These are phyloP conservation scores for Torulaspora quercuum DNA, from an alignment of 805 yeast species.

Conservation along the genomic window DNA sequence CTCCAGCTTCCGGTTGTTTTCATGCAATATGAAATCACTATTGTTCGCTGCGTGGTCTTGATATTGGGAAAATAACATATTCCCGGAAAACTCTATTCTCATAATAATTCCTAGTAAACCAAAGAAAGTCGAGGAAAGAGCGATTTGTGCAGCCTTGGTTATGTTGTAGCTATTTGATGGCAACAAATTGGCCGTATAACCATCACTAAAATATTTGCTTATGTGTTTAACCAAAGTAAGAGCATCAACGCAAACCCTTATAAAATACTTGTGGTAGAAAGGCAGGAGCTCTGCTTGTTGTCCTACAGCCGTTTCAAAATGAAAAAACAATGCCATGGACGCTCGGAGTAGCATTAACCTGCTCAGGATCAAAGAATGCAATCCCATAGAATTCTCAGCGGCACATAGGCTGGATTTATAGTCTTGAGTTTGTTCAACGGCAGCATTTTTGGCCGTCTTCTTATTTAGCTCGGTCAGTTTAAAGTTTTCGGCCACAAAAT, in stretches of 20 bases:
- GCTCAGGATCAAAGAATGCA: conserved; percentile 29
- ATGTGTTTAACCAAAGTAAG: conserved; percentile 22
- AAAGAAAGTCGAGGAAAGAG: conserved; percentile 29
- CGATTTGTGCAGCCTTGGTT: conserved; percentile 30
- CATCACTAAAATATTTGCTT: conserved; percentile 26
- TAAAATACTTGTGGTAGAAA: conserved; percentile 26
- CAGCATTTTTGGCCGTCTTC: background rate
- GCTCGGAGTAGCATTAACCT: conserved; percentile 29
- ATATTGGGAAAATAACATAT: conserved; percentile 19
- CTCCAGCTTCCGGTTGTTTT: conserved; percentile 21
- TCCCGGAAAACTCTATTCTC: conserved; percentile 27
- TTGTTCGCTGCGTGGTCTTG: conserved; percentile 9
- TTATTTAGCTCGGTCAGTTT: conserved; percentile 10
- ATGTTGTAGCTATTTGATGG: conserved; percentile 27
- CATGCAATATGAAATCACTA: conserved; percentile 4
- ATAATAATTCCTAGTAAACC: conserved; percentile 27
- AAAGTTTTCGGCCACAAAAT: conserved; percentile 23
- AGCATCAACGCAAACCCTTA: conserved; percentile 20
- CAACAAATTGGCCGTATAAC: conserved; percentile 17
- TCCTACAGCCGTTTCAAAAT: conserved; percentile 26
- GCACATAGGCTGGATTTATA: conserved; percentile 8
- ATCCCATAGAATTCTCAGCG: conserved; percentile 20
- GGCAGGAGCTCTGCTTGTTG: conserved; percentile 16
- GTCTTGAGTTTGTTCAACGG: background rate
- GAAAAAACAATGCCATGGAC: conserved; percentile 29